These are phyloP conservation scores for Diaporthe helianthi DNA, from an alignment of 2,329 filamentous ascomycete genomes.

Conservation along the genomic window DNA sequence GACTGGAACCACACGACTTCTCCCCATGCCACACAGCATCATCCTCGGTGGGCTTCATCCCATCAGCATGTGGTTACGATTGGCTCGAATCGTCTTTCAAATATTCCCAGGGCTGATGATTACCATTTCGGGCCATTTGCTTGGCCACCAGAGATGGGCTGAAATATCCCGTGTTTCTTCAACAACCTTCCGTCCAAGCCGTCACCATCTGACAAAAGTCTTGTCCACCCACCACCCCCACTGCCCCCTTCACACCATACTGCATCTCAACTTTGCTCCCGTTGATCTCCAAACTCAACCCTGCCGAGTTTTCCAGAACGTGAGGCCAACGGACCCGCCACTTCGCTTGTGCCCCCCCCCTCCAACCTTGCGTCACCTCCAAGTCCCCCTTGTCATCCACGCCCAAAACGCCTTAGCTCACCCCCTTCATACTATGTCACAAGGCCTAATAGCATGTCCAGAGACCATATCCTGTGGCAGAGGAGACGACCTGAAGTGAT, in stretches of 20 bases:
- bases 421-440: neutral
- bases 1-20: neutral
- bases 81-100: constrained; percentile 4
- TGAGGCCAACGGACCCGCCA: neutral
- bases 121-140: constrained; percentile 12
- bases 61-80: constrained; percentile 1
- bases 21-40: neutral
- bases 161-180: constrained; percentile 25
- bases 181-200: constrained; percentile 20
- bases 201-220: neutral
- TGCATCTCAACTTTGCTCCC: neutral
- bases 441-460: neutral
- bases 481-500: neutral
- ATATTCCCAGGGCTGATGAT: constrained; percentile 7
- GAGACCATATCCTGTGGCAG: neutral
- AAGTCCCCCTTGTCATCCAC: neutral
- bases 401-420: neutral
- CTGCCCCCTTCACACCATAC: constrained; percentile 17
- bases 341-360: neutral
- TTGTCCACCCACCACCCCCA: no score
- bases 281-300: constrained; percentile 17
- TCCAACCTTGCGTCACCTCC: neutral
- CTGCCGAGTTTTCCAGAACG: neutral
- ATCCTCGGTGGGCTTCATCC: constrained; percentile 7
- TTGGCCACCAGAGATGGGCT: constrained; percentile 5